Conservation (phyloP, 768 basidiomycete species). For the Clitopilus passeckerianus region DNA sequence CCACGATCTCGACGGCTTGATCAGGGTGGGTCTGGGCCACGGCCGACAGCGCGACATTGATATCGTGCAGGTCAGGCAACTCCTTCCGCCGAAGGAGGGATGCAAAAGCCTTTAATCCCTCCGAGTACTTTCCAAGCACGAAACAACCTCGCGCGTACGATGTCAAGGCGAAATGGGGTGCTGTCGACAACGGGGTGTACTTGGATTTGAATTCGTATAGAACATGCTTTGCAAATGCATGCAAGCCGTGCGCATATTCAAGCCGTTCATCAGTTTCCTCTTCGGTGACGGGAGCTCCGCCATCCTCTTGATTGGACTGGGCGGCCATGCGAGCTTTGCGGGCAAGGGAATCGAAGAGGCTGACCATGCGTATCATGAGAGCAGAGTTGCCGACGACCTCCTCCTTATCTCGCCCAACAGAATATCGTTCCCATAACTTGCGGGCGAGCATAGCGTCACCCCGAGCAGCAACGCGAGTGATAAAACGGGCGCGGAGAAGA, state of each 20-base stretch:
- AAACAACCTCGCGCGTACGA: constrained; percentile 61
- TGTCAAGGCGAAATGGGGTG: constrained; percentile 48
- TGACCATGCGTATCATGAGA: constrained; percentile 45
- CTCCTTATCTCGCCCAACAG: constrained; percentile 32
- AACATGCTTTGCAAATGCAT: constrained; percentile 39
- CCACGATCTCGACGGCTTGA: constrained; percentile 40
- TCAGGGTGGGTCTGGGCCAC: constrained; percentile 45
- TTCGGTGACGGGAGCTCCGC: neutral
- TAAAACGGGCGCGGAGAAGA: constrained; percentile 42
- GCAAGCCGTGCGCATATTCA: constrained; percentile 14
- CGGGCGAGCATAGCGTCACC: constrained; percentile 48
- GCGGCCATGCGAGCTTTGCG: neutral
- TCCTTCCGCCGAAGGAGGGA: constrained; percentile 42
- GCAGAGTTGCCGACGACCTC: constrained; percentile 39
- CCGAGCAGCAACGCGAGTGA: constrained; percentile 36
- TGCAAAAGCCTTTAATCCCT: constrained; percentile 44
- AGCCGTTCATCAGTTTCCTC: constrained; percentile 5
- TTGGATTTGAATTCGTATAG: constrained; percentile 33
- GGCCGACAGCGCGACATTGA: constrained; percentile 57
- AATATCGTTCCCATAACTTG: constrained; percentile 53
- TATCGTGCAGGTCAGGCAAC: constrained; percentile 56
- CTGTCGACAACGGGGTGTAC: constrained; percentile 41
- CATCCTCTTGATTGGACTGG: neutral
- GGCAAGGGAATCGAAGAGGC: constrained; percentile 30
- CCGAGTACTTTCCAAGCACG: constrained; percentile 41